These are phyloP conservation scores for Sclerotinia spermophila DNA, from an alignment of 2,329 filamentous ascomycete genomes.

Conservation along the genomic window DNA sequence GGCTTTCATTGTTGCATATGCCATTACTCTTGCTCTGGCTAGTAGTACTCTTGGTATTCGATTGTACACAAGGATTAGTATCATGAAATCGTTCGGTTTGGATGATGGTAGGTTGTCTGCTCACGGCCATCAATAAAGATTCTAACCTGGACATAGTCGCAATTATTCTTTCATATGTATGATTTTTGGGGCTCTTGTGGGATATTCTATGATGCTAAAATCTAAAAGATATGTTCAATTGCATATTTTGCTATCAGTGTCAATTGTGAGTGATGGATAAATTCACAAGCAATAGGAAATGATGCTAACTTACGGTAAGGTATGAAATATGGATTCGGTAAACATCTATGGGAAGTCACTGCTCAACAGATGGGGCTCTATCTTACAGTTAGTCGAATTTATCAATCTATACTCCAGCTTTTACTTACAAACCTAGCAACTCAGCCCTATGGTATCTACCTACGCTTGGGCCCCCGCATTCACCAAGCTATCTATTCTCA, in stretches of 20 bases:
- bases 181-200: no score
- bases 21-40: neutral
- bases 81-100: neutral
- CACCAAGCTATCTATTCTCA: neutral
- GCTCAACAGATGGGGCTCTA: neutral
- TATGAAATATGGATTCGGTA: constrained; percentile 3
- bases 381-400: neutral
- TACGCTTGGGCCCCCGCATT: constrained; percentile 1
- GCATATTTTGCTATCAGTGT: constrained; percentile 1
- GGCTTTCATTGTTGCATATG: neutral
- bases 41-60: constrained; percentile 1
- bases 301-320: neutral
- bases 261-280: neutral
- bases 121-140: neutral
- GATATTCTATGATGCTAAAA: neutral
- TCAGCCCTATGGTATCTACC: neutral
- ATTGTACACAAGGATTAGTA: constrained; percentile 1
- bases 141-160: neutral
- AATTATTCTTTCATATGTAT: neutral
- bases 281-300: neutral
- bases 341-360: constrained; percentile 3
- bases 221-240: neutral
- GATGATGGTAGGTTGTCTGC: neutral
- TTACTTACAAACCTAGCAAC: neutral
- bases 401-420: neutral